phyloP scores from a whole-genome alignment of 495 filamentous ascomycete species.

The Talaromyces thailandensis region DNA sequence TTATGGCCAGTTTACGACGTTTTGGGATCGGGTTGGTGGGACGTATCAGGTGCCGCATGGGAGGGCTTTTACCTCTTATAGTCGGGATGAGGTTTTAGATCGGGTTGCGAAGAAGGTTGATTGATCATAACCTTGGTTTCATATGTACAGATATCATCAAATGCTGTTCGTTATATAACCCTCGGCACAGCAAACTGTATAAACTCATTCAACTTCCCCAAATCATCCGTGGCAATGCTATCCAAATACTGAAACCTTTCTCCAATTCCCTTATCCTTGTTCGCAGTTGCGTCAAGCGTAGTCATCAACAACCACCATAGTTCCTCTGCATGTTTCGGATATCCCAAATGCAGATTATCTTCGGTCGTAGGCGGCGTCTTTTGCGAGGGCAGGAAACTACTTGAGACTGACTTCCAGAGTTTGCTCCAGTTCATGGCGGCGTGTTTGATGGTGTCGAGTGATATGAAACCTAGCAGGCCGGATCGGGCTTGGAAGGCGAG shows the following conservation, averaged over 20 bases:
- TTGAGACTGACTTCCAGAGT: constrained; percentile 21
- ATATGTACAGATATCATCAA: too few species aligned
- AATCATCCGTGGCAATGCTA: constrained; percentile 25
- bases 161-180: too few species aligned
- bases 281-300: constrained; percentile 16
- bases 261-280: not conserved
- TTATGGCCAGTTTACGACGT: constrained; percentile 72
- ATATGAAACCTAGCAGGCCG: constrained; percentile 19
- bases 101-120: constrained; percentile 79
- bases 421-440: constrained; percentile 28
- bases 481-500: constrained; percentile 22
- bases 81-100: constrained; percentile 67
- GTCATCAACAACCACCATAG: constrained; percentile 29
- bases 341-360: constrained; percentile 20
- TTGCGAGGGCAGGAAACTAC: not conserved
- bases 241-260: constrained; percentile 22
- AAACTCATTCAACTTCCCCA: constrained; percentile 29
- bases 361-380: constrained; percentile 4
- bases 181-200: constrained; percentile 20
- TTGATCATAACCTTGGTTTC: too few species aligned
- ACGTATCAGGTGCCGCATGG: constrained; percentile 53
- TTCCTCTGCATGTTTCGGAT: constrained; percentile 31
- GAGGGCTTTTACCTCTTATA: constrained; percentile 45
- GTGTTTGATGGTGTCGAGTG: constrained; percentile 18
- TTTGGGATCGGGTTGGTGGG: constrained; percentile 65